Evolutionary conservation across 2,329 filamentous ascomycete species (phyloP).

Genomic region (Colletotrichum sp.): DNA sequence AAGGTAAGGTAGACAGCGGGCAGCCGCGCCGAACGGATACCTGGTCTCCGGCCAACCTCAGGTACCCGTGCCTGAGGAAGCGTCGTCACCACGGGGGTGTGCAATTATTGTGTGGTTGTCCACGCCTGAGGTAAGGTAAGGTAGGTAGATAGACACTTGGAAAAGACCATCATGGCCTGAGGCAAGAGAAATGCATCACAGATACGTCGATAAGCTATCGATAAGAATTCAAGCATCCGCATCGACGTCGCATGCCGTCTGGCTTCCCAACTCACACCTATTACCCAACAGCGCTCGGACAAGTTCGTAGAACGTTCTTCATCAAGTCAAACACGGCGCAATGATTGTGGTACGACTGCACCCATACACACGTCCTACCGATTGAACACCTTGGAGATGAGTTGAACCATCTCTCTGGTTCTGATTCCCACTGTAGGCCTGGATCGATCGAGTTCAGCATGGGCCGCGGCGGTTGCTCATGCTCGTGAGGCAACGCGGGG

Average conservation of each 20-base stretch:
- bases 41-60: not conserved
- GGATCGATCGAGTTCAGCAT: not conserved
- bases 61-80: not conserved
- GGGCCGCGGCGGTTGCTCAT: not conserved
- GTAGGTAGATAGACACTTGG: not conserved
- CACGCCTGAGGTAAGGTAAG: not conserved
- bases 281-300: not conserved
- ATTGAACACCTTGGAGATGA: not conserved
- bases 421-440: not conserved
- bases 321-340: not conserved
- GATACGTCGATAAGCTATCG: constrained; percentile 13
- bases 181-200: not conserved
- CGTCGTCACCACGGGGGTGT: not conserved
- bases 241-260: not conserved
- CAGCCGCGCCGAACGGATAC: not conserved
- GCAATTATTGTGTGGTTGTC: not conserved
- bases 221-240: not conserved
- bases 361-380: not conserved
- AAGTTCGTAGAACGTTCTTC: not conserved
- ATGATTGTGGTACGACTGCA: not conserved
- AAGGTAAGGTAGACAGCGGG: not conserved
- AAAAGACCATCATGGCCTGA: constrained; percentile 4
- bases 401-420: not conserved
- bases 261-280: no score
- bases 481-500: not conserved